Evolutionary conservation across 2,329 filamentous ascomycete species (phyloP).

Genomic region (Aquanectria penicillioides): DNA sequence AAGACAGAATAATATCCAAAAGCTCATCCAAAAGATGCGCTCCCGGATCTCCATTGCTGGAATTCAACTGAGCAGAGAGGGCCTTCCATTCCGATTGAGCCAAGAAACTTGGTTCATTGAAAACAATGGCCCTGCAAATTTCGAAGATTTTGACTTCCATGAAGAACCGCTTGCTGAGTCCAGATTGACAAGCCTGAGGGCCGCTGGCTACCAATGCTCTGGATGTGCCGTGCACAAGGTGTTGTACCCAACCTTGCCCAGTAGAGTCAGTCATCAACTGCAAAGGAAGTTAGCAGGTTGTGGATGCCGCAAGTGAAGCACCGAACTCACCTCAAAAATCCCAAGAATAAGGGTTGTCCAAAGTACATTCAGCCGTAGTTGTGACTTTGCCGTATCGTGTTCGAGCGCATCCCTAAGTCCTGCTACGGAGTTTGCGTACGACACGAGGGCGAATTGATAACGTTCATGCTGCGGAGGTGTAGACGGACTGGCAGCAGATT

Average conservation of each 20-base stretch:
- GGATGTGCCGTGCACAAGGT: conserved; percentile 47
- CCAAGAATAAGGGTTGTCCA: conserved; percentile 49
- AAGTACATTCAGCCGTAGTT: conserved; percentile 31
- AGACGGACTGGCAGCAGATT: background rate
- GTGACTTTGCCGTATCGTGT: background rate
- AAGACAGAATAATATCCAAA: conserved; percentile 44
- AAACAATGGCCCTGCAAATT: conserved; percentile 45
- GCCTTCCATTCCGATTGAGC: conserved; percentile 35
- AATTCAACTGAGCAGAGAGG: conserved; percentile 5
- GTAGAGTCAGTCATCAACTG: conserved; percentile 47
- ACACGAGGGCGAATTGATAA: conserved; percentile 27
- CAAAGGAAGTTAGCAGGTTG: background rate
- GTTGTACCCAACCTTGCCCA: conserved; percentile 47
- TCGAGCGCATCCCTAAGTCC: conserved; percentile 35
- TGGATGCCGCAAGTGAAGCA: too few species aligned
- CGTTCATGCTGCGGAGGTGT: background rate
- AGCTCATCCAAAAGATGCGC: conserved; percentile 34
- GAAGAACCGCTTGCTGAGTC: conserved; percentile 42
- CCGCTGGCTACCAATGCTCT: conserved; percentile 44
- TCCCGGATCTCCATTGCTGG: background rate
- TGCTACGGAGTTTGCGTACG: conserved; percentile 41
- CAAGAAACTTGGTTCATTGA: conserved; percentile 43
- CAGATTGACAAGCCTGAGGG: conserved; percentile 35
- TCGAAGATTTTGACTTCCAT: conserved; percentile 45
- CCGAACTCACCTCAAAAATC: conserved; percentile 44